Evolutionary conservation across 1,284 basidiomycete genomes (phyloP).

Genomic region (Hypsizygus ulmarius): DNA sequence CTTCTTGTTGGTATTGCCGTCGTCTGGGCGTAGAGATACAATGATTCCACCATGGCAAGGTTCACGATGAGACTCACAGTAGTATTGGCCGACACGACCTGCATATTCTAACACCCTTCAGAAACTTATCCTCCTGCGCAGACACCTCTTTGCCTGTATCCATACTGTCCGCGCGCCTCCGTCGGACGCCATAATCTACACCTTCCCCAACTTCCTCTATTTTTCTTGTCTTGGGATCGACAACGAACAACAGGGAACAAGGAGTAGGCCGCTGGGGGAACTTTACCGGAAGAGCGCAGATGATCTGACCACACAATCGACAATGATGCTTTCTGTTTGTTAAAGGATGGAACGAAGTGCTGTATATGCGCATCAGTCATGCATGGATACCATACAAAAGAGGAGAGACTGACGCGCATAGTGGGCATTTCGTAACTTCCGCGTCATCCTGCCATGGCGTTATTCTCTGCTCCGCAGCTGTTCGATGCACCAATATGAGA

Average conservation of each 20-base stretch:
- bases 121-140: conserved; percentile 70
- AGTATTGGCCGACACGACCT: conserved; percentile 77
- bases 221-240: conserved; percentile 67
- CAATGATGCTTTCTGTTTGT: conserved; percentile 97
- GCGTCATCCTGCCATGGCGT: conserved; percentile 94
- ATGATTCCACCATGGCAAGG: not conserved
- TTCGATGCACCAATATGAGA: conserved; percentile 11
- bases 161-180: conserved; percentile 34
- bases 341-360: conserved; percentile 82
- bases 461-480: conserved; percentile 86
- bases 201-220: conserved; percentile 87
- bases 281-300: conserved; percentile 88
- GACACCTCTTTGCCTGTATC: conserved; percentile 35
- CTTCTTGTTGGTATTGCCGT: conserved; percentile 77
- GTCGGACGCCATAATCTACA: conserved; percentile 79
- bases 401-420: conserved; percentile 69
- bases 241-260: conserved; percentile 80
- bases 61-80: conserved; percentile 51
- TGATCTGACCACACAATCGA: conserved; percentile 88
- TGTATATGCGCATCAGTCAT: conserved; percentile 25
- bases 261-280: conserved; percentile 62
- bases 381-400: not conserved
- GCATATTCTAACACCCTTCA: conserved; percentile 85
- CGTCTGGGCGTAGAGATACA: conserved; percentile 44
- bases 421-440: conserved; percentile 72